A percentile compares a stretch with the other conserved stretches of the same genome.
phyloP scores from a whole-genome alignment of 306 rosid species.

The Hippophae gyantsensis region DNA sequence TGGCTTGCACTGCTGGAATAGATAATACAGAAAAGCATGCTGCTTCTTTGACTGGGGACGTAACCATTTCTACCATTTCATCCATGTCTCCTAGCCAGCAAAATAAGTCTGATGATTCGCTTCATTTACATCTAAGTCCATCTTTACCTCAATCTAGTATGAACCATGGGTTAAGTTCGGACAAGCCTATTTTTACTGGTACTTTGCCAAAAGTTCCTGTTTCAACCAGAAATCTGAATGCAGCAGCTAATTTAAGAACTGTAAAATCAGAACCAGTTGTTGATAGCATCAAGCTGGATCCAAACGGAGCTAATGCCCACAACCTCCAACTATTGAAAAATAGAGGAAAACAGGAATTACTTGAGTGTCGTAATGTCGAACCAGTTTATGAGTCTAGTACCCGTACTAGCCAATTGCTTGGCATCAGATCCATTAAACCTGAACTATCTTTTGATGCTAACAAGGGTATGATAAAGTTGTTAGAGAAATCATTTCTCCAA shows the following conservation, averaged over 20 bases:
- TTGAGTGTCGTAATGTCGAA: conserved; percentile 24
- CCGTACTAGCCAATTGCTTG: conserved; percentile 24
- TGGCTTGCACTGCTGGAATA: conserved; percentile 20
- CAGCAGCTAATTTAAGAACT: conserved; percentile 25
- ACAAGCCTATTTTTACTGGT: conserved; percentile 18
- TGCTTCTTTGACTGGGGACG: neutral
- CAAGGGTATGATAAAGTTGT: conserved; percentile 22
- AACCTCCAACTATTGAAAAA: conserved; percentile 23
- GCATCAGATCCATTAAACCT: conserved; percentile 32
- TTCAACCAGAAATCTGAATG: conserved; percentile 21
- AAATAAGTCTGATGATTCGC: conserved; percentile 16
- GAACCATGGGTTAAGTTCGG: conserved; percentile 22
- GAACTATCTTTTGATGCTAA: conserved; percentile 33
- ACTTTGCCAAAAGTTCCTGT: conserved; percentile 19
- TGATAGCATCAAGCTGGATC: conserved; percentile 38
- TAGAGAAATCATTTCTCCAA: conserved; percentile 26
- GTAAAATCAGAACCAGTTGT: conserved; percentile 72
- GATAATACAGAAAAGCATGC: conserved; percentile 21
- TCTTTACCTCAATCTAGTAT: conserved; percentile 18
- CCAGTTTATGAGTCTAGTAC: conserved; percentile 15
- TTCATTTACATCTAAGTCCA: conserved; percentile 29
- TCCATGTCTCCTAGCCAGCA: conserved; percentile 23
- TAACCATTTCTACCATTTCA: conserved; percentile 12
- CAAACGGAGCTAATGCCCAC: conserved; percentile 22
- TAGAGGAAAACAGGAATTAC: conserved; percentile 23